A percentile compares a stretch with the other conserved stretches of the same genome.
Conservation (phyloP, 2,329 filamentous ascomycete genomes). For the Aspergillus sp. region DNA sequence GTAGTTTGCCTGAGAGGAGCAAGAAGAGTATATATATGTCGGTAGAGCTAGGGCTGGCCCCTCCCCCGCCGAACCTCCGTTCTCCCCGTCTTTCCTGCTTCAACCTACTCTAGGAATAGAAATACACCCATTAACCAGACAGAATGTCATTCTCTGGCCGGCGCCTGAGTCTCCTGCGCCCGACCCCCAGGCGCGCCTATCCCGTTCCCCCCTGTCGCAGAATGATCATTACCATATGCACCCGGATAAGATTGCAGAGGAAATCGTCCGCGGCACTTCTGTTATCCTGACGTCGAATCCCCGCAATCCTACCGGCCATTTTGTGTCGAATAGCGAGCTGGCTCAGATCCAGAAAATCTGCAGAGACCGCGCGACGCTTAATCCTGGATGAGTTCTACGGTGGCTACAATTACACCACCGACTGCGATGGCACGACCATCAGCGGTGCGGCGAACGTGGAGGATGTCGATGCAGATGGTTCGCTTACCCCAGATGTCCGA, state of each 20-base stretch:
- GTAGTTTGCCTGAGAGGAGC: no score
- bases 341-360: conserved; percentile 88
- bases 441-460: conserved; percentile 81
- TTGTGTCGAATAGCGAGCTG: conserved; percentile 75
- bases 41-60: no score
- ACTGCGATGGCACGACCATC: conserved; percentile 84
- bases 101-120: conserved; percentile 5
- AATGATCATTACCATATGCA: conserved; percentile 89
- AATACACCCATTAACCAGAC: conserved; percentile 2
- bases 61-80: no score
- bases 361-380: conserved; percentile 76
- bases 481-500: conserved; percentile 4
- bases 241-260: conserved; percentile 83
- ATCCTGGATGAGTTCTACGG: conserved; percentile 97
- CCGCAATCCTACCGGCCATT: conserved; percentile 83
- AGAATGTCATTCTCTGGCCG: conserved; percentile 40
- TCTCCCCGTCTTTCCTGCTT: conserved; percentile 3
- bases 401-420: conserved; percentile 88
- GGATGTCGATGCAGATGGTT: conserved; percentile 70
- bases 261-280: conserved; percentile 74
- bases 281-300: conserved; percentile 94
- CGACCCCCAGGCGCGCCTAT: conserved; percentile 32
- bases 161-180: conserved; percentile 35
- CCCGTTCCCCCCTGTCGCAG: conserved; percentile 77
- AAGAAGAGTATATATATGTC: no score